phyloP scores from a whole-genome alignment of 2,329 filamentous ascomycete genomes.

The Chaetomium globosum region DNA sequence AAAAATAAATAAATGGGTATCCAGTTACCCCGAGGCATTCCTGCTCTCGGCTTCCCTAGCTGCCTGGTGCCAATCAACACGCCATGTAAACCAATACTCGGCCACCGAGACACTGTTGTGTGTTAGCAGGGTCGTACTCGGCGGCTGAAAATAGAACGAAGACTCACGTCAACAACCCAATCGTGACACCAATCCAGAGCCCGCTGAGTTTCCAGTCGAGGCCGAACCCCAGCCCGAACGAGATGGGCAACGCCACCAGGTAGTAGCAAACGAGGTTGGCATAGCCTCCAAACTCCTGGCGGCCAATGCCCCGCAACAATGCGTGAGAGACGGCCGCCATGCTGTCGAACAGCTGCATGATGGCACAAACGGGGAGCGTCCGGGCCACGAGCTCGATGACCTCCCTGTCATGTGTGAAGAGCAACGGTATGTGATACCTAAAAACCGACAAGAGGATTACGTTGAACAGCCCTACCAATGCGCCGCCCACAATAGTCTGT shows the following conservation, averaged over 20 bases:
- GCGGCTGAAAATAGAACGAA: background rate
- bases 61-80: constrained; percentile 58
- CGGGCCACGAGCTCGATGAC: constrained; percentile 69
- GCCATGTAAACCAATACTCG: constrained; percentile 56
- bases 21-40: constrained; percentile 44
- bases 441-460: constrained; percentile 68
- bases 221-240: constrained; percentile 75
- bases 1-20: background rate
- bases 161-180: constrained; percentile 67
- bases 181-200: constrained; percentile 76
- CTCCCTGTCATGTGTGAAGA: constrained; percentile 75
- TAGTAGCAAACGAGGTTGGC: constrained; percentile 89
- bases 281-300: constrained; percentile 87
- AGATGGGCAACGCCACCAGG: constrained; percentile 79
- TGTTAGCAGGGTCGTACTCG: constrained; percentile 25
- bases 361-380: constrained; percentile 77
- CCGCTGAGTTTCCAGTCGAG: constrained; percentile 76
- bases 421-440: constrained; percentile 71
- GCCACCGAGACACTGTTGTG: constrained; percentile 52
- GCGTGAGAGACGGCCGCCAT: constrained; percentile 79
- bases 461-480: constrained; percentile 78
- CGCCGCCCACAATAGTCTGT: constrained; percentile 63
- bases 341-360: constrained; percentile 89
- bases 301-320: constrained; percentile 80
- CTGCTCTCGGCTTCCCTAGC: constrained; percentile 56